Evolutionary conservation across 495 filamentous ascomycete genomes (phyloP).

Genomic region (Penicillium desertorum): DNA sequence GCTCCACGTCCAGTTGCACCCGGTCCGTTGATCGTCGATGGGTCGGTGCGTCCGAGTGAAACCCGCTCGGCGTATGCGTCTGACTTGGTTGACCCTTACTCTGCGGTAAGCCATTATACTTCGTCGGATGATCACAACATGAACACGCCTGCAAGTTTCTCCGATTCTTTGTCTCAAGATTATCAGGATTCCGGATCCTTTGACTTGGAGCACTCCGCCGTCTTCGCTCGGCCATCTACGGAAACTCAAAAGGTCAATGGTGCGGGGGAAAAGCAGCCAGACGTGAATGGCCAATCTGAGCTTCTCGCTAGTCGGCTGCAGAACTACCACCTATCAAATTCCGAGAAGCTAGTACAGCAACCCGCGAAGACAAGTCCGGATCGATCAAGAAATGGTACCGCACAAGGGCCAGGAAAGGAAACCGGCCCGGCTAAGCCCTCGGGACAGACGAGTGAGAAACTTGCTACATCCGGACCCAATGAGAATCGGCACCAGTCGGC

Average conservation of each 20-base stretch:
- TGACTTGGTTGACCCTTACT: slow-evolving; percentile 37
- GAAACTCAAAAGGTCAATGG: slow-evolving; percentile 28
- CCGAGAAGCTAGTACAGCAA: slow-evolving; percentile 35
- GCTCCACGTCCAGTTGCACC: slow-evolving; percentile 24
- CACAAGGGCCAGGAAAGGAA: slow-evolving; percentile 30
- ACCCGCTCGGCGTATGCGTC: slow-evolving; percentile 26
- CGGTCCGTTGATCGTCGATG: slow-evolving; percentile 48
- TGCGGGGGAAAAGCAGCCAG: slow-evolving; percentile 10
- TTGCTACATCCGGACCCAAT: slow-evolving; percentile 9
- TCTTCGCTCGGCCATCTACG: slow-evolving; percentile 30
- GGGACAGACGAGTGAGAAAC: slow-evolving; percentile 33
- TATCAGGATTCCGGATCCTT: slow-evolving; percentile 39
- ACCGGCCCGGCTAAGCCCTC: slow-evolving; percentile 33
- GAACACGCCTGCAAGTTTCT: slow-evolving; percentile 44
- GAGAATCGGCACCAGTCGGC: slow-evolving; percentile 27
- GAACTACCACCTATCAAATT: slow-evolving; percentile 40
- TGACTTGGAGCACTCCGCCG: slow-evolving; percentile 37
- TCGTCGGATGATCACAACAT: slow-evolving; percentile 46
- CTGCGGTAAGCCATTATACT: slow-evolving; percentile 33
- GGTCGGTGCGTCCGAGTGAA: slow-evolving; percentile 43
- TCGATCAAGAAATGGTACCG: slow-evolving; percentile 27
- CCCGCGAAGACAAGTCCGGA: slow-evolving; percentile 31
- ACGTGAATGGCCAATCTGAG: slow-evolving; percentile 28
- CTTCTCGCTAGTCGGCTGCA: slow-evolving; percentile 43
- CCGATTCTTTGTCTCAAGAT: slow-evolving; percentile 45